Evolutionary conservation across 805 yeast genomes (phyloP).

Genomic region (Komagataella pastoris): DNA sequence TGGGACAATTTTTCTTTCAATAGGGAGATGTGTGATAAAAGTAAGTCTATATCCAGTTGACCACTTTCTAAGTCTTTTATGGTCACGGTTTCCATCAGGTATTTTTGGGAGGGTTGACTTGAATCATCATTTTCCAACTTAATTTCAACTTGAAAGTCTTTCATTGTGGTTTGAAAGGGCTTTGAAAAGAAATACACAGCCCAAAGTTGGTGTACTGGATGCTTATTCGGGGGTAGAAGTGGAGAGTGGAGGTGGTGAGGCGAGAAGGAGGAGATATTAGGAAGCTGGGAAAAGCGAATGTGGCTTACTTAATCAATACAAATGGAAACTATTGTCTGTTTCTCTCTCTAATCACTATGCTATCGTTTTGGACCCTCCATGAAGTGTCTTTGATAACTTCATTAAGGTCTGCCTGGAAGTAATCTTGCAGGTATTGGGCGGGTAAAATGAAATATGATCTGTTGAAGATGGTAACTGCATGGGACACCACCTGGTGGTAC

Average conservation of each 20-base stretch:
- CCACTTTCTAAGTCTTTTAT: conserved; percentile 28
- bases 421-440: background rate
- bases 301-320: background rate
- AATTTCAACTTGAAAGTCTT: background rate
- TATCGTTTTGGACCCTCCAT: background rate
- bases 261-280: background rate
- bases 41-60: conserved; percentile 17
- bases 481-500: conserved; percentile 14
- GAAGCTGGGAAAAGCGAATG: background rate
- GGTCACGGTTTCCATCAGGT: conserved; percentile 12
- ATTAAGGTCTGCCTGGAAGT: background rate
- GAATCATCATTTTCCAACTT: background rate
- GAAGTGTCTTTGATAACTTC: background rate
- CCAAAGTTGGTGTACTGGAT: background rate
- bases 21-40: conserved; percentile 21
- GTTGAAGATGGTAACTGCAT: conserved; percentile 20
- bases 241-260: background rate
- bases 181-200: background rate
- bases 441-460: conserved; percentile 25
- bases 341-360: background rate
- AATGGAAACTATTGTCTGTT: background rate
- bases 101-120: background rate
- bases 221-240: background rate
- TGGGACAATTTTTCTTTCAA: conserved; percentile 16
- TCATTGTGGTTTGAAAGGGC: background rate